Conservation (phyloP, 345 rosid species). For the Moringa oleifera region DNA sequence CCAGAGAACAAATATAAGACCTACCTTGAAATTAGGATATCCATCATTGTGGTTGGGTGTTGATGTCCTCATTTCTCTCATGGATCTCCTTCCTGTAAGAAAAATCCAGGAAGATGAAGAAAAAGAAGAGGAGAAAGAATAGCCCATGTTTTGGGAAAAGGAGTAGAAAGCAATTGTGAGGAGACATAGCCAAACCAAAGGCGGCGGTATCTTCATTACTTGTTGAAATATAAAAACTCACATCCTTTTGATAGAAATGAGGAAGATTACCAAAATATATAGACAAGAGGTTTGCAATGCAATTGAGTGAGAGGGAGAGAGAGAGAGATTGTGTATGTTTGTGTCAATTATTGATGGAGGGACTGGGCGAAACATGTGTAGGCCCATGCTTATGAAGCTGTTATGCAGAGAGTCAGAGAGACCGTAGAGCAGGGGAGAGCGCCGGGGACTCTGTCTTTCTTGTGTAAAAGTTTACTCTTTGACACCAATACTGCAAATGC, state of each 20-base stretch:
- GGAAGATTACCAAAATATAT: slow-evolving; percentile 5
- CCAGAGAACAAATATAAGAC: background rate
- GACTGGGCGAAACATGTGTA: slow-evolving; percentile 14
- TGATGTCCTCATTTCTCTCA: slow-evolving; percentile 18
- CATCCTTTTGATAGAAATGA: slow-evolving; percentile 1
- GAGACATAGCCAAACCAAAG: slow-evolving; percentile 15
- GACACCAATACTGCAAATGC: background rate
- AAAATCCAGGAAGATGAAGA: slow-evolving; percentile 17
- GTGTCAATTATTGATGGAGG: slow-evolving; percentile 25
- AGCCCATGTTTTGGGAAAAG: slow-evolving; percentile 7
- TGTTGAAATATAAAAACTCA: background rate
- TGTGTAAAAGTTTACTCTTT: background rate
- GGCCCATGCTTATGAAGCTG: slow-evolving; percentile 15
- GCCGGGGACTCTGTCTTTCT: background rate
- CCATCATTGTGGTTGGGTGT: slow-evolving; percentile 4
- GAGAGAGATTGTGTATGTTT: background rate
- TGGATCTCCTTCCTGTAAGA: slow-evolving; percentile 19
- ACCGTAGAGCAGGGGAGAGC: too few relatives aligned
- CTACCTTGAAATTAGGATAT: slow-evolving; percentile 16
- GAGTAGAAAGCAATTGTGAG: slow-evolving; percentile 15
- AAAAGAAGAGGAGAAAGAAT: slow-evolving; percentile 25
- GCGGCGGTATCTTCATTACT: slow-evolving; percentile 21
- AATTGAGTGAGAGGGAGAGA: slow-evolving; percentile 3
- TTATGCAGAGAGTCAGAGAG: background rate
- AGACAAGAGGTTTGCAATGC: background rate